These are phyloP conservation scores for Epichloe festucae DNA, from an alignment of 2,329 filamentous ascomycete genomes.

Conservation along the genomic window DNA sequence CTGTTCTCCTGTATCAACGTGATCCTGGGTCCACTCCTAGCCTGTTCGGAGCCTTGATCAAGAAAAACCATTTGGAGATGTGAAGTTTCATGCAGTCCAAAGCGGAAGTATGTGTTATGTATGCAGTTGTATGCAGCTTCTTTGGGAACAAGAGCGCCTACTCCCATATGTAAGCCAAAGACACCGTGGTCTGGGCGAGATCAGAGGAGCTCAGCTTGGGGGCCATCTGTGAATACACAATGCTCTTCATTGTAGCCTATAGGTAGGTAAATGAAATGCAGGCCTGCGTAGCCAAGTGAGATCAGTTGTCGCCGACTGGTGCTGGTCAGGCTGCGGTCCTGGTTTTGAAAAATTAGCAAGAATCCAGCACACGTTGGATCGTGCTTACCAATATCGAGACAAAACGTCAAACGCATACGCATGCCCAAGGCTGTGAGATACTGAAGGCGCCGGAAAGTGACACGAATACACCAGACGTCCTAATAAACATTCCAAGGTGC, in stretches of 20 bases:
- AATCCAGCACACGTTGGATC: not conserved
- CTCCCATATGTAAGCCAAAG: too few relatives aligned
- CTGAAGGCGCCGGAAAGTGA: not conserved
- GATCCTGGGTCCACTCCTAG: not conserved
- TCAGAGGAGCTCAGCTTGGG: too few relatives aligned
- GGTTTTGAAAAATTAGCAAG: too few relatives aligned
- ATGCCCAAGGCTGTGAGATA: not conserved
- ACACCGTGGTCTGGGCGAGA: not conserved
- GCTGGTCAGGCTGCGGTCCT: too few relatives aligned
- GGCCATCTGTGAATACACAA: too few relatives aligned
- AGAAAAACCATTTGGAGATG: not conserved
- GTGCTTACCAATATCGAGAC: not conserved
- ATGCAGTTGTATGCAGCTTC: not conserved
- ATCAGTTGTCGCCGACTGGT: too few relatives aligned
- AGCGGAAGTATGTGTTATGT: not conserved
- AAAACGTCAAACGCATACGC: not conserved
- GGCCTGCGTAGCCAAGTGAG: too few relatives aligned
- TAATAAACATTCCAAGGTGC: constrained; percentile 1
- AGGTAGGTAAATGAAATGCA: too few relatives aligned
- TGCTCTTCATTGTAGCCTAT: too few relatives aligned
- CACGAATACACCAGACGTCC: not conserved
- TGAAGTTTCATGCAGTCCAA: not conserved
- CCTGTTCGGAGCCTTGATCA: not conserved
- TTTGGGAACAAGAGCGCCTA: not conserved
- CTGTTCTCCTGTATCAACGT: not conserved